phyloP scores from a whole-genome alignment of 345 rosid genomes.

The Eucalyptus marginata region DNA sequence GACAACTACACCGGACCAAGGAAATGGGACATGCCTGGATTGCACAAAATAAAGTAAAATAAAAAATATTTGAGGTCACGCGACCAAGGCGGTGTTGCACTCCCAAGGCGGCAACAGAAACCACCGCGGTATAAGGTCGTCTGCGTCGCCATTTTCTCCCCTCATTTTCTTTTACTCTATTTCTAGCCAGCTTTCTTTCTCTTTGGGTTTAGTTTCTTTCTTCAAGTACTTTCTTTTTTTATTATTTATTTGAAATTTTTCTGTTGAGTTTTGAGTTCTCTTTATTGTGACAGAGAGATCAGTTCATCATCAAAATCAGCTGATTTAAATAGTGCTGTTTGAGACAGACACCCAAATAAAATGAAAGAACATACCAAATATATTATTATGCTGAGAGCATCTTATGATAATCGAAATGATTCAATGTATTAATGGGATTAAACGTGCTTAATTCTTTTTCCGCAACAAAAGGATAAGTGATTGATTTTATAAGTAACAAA shows the following conservation, averaged over 20 bases:
- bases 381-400: neutral
- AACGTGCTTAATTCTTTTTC: neutral
- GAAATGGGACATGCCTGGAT: too few species aligned
- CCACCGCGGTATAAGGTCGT: too few species aligned
- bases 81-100: too few species aligned
- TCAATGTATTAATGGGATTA: neutral
- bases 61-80: too few species aligned
- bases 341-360: neutral
- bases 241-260: too few species aligned
- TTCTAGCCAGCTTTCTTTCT: too few species aligned
- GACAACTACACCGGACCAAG: too few species aligned
- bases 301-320: neutral
- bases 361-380: neutral
- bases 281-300: neutral
- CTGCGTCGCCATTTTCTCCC: too few species aligned
- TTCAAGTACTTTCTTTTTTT: too few species aligned
- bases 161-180: too few species aligned
- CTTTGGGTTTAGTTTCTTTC: neutral
- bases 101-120: too few species aligned
- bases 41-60: too few species aligned
- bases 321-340: neutral
- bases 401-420: neutral
- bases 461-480: neutral
- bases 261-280: neutral
- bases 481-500: neutral